Evolutionary conservation across 2,329 filamentous ascomycete species (phyloP).

Genomic region (Neonectria magnoliae): DNA sequence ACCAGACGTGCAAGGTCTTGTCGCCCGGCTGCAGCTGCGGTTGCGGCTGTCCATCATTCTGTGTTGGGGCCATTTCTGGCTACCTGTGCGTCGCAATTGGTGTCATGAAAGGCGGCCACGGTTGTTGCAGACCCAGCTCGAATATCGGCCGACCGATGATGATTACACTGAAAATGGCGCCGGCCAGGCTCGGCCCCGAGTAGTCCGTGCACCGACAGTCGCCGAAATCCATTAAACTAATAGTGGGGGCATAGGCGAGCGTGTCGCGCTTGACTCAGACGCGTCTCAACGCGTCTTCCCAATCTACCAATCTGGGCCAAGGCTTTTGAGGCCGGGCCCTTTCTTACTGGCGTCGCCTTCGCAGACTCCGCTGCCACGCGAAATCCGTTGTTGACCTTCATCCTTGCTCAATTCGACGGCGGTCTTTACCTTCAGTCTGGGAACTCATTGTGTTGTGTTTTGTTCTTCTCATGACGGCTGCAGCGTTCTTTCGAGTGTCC

Average conservation of each 20-base stretch:
- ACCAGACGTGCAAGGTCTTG: conserved; percentile 51
- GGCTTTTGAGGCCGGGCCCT: conserved; percentile 34
- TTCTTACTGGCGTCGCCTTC: conserved; percentile 28
- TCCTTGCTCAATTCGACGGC: conserved; percentile 18
- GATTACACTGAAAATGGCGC: conserved; percentile 41
- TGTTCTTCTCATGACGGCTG: conserved; percentile 31
- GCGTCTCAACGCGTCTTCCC: conserved; percentile 48
- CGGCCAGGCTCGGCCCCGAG: conserved; percentile 6
- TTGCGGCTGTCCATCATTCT: conserved; percentile 38
- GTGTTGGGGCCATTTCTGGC: conserved; percentile 49
- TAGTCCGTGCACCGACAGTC: conserved; percentile 35
- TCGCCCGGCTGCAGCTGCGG: conserved; percentile 31
- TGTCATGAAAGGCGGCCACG: conserved; percentile 38
- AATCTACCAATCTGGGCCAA: conserved; percentile 42
- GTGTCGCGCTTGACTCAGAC: conserved; percentile 42
- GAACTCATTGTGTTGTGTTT: conserved; percentile 1
- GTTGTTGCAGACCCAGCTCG: conserved; percentile 19
- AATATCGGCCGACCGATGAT: conserved; percentile 36
- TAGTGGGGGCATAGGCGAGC: conserved; percentile 30
- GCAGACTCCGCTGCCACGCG: conserved; percentile 28
- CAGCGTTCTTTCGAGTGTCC: conserved; percentile 22
- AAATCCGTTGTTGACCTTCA: conserved; percentile 35
- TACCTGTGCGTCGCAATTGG: conserved; percentile 42
- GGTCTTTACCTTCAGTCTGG: conserved; percentile 15
- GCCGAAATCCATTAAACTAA: conserved; percentile 47